These are phyloP conservation scores for Thelonectria discophora DNA, from an alignment of 2,329 filamentous ascomycete species.

Conservation along the genomic window DNA sequence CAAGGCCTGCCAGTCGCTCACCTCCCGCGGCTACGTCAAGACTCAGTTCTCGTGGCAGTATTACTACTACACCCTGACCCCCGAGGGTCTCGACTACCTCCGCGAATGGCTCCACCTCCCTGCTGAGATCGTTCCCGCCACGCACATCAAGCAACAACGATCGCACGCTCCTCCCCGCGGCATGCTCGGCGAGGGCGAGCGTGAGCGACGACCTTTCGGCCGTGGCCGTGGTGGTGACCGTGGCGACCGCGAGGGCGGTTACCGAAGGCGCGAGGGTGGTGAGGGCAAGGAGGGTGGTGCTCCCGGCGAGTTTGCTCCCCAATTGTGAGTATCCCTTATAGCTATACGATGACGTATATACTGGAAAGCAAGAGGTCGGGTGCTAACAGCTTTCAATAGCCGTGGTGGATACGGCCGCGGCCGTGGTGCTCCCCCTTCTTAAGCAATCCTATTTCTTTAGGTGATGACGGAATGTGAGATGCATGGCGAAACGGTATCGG, in stretches of 20 bases:
- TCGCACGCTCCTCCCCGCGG: constrained; percentile 97
- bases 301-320: constrained; percentile 89
- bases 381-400: constrained; percentile 60
- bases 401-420: constrained; percentile 91
- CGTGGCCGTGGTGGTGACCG: constrained; percentile 79
- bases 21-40: constrained; percentile 98
- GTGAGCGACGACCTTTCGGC: constrained; percentile 85
- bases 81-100: constrained; percentile 99
- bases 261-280: constrained; percentile 88
- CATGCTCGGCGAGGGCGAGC: constrained; percentile 91
- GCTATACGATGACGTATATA: neutral
- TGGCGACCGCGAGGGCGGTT: constrained; percentile 87
- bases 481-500: constrained; percentile 54
- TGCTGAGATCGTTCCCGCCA: constrained; percentile 98
- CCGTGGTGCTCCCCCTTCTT: constrained; percentile 78
- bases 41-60: constrained; percentile 99
- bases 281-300: constrained; percentile 92
- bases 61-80: constrained; percentile 99
- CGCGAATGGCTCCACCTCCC: constrained; percentile 99
- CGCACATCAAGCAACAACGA: constrained; percentile 99
- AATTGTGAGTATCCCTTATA: constrained; percentile 71
- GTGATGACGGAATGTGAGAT: constrained; percentile 54
- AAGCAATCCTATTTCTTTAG: constrained; percentile 56
- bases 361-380: constrained; percentile 14
- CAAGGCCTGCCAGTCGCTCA: constrained; percentile 98